A percentile compares a stretch with the other conserved stretches of the same genome.
These are phyloP conservation scores for Colletotrichum chlorophyti DNA, from an alignment of 2,329 filamentous ascomycete genomes.

Conservation along the genomic window DNA sequence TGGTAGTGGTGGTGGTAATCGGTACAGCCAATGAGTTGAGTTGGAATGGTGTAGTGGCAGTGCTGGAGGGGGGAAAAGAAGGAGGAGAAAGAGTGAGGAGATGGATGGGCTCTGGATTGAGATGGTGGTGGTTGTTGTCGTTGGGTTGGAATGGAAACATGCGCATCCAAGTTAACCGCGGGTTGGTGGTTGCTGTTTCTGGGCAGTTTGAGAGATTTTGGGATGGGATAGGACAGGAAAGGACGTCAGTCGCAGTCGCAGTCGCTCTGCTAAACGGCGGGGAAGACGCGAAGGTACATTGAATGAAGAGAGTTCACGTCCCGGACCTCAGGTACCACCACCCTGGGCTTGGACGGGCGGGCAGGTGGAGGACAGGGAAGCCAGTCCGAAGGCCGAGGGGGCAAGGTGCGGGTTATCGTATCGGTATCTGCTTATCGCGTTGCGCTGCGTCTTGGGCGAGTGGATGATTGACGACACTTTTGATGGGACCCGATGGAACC, in stretches of 20 bases:
- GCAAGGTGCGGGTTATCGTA: background rate
- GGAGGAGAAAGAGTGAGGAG: no score
- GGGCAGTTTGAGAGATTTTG: background rate
- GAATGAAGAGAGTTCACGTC: no score
- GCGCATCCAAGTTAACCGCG: no score
- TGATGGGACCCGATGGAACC: constrained; percentile 3
- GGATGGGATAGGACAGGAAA: constrained; percentile 19
- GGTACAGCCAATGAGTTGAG: constrained; percentile 42
- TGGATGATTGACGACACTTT: constrained; percentile 21
- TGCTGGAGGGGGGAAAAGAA: no score
- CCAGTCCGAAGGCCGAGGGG: background rate
- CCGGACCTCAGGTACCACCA: no score
- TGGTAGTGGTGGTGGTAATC: no score
- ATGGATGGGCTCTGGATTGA: no score
- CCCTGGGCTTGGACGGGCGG: no score
- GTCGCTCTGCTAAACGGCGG: background rate
- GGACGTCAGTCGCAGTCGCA: background rate
- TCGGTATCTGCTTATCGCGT: constrained; percentile 1
- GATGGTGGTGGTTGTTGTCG: background rate
- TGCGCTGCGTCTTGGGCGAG: background rate
- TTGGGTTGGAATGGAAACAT: background rate
- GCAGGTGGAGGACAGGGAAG: background rate
- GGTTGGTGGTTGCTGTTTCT: background rate
- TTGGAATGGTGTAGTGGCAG: constrained; percentile 20
- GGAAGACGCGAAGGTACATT: background rate